A percentile compares a stretch with the other conserved stretches of the same genome.
phyloP scores from a whole-genome alignment of 2,329 filamentous ascomycete genomes.

The Penicillium italicum region DNA sequence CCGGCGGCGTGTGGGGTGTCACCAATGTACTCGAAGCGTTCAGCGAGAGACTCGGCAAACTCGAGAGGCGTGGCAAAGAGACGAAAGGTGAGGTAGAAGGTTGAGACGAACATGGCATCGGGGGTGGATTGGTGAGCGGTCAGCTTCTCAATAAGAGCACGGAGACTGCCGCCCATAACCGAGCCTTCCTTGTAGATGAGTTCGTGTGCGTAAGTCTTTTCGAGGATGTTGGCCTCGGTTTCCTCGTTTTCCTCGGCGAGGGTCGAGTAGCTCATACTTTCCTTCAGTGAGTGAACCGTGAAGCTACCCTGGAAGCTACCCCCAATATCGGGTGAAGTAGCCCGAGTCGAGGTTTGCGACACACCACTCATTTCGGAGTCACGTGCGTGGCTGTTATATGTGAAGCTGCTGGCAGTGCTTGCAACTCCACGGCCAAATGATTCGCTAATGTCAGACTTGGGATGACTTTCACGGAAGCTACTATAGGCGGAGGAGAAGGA shows the following conservation, averaged over 20 bases:
- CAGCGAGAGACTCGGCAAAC: conserved; percentile 77
- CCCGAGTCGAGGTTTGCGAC: conserved; percentile 79
- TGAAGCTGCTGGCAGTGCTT: conserved; percentile 73
- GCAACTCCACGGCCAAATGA: conserved; percentile 64
- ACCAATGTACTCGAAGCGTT: conserved; percentile 87
- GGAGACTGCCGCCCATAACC: conserved; percentile 85
- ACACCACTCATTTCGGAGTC: conserved; percentile 77
- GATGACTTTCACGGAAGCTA: conserved; percentile 37
- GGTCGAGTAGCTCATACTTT: conserved; percentile 63
- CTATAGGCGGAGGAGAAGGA: conserved; percentile 29
- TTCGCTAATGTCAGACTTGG: conserved; percentile 31
- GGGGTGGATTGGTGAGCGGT: conserved; percentile 91
- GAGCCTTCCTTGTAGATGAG: conserved; percentile 93
- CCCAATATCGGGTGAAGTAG: conserved; percentile 74
- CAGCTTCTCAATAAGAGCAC: conserved; percentile 87
- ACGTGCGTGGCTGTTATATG: conserved; percentile 67
- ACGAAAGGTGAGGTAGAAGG: conserved; percentile 94
- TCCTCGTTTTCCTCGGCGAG: conserved; percentile 74
- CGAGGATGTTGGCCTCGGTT: conserved; percentile 77
- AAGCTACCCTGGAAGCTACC: conserved; percentile 51
- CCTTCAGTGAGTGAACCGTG: conserved; percentile 62
- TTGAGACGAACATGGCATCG: conserved; percentile 84
- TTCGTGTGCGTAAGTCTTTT: conserved; percentile 87
- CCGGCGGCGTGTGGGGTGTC: conserved; percentile 70
- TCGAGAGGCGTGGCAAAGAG: conserved; percentile 80